These are phyloP conservation scores for Tolypocladium pustulatum DNA, from an alignment of 2,329 filamentous ascomycete genomes.

Conservation along the genomic window DNA sequence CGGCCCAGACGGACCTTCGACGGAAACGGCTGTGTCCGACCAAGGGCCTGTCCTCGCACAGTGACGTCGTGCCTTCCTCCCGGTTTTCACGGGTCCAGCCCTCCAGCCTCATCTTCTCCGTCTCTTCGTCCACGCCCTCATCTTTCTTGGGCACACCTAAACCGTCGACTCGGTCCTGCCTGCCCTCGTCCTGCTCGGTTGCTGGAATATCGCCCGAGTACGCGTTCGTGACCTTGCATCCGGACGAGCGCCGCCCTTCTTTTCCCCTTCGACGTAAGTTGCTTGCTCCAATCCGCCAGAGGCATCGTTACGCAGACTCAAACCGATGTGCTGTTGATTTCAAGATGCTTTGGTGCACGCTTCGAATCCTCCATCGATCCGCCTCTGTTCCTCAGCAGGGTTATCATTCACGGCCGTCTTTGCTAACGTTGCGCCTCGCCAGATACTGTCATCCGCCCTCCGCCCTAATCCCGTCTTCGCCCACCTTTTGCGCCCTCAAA, in stretches of 20 bases:
- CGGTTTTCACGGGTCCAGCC: background rate
- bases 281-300: background rate
- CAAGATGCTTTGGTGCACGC: background rate
- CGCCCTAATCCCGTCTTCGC: background rate
- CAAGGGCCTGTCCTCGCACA: background rate
- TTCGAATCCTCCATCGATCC: background rate
- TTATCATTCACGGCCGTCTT: background rate
- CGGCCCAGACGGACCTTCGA: background rate
- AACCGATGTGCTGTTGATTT: background rate
- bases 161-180: background rate
- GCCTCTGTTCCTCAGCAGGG: background rate
- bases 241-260: background rate
- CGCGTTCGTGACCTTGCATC: constrained; percentile 2
- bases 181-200: constrained; percentile 15
- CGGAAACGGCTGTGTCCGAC: background rate
- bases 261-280: constrained; percentile 1
- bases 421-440: background rate
- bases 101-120: background rate
- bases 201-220: constrained; percentile 29
- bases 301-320: background rate
- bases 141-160: too few species aligned
- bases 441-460: background rate
- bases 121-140: background rate
- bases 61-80: background rate
- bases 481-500: background rate